Percentiles rank a stretch among this genome's conserved stretches.
These are phyloP conservation scores for Peronospora belbahrii DNA, from an alignment of 352 stramenopile genomes.

Conservation along the genomic window DNA sequence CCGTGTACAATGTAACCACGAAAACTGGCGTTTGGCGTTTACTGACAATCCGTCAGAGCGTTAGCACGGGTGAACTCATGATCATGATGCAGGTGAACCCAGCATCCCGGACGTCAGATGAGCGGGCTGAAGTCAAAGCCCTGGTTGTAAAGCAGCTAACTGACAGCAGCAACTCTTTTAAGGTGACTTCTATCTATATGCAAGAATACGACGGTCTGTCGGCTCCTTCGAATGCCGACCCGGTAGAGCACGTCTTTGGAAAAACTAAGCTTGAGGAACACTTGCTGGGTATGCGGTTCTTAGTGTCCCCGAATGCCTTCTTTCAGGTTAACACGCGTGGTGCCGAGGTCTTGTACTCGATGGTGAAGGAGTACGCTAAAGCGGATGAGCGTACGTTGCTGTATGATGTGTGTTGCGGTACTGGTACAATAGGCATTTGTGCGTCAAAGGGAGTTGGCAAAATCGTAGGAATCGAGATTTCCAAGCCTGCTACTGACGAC, in stretches of 20 bases:
- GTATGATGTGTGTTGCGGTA: constrained; percentile 98
- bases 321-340: constrained; percentile 95
- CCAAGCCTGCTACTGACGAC: constrained; percentile 86
- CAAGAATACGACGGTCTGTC: constrained; percentile 90
- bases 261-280: constrained; percentile 71
- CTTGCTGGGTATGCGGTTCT: constrained; percentile 85
- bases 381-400: constrained; percentile 80
- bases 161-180: constrained; percentile 25
- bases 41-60: constrained; percentile 64
- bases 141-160: constrained; percentile 44
- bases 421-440: constrained; percentile 96
- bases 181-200: constrained; percentile 87
- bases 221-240: constrained; percentile 82
- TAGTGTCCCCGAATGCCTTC: constrained; percentile 88
- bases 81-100: constrained; percentile 71
- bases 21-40: constrained; percentile 70
- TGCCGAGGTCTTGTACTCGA: constrained; percentile 92
- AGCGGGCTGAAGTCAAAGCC: constrained; percentile 33
- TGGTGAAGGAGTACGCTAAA: constrained; percentile 87
- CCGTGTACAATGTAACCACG: constrained; percentile 67
- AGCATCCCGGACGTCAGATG: constrained; percentile 24
- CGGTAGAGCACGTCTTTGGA: constrained; percentile 72
- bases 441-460: constrained; percentile 76
- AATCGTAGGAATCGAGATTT: constrained; percentile 86
- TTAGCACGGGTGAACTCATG: constrained; percentile 68